phyloP scores from a whole-genome alignment of 768 basidiomycete species.

The Brasilioporus rufonigricans region DNA sequence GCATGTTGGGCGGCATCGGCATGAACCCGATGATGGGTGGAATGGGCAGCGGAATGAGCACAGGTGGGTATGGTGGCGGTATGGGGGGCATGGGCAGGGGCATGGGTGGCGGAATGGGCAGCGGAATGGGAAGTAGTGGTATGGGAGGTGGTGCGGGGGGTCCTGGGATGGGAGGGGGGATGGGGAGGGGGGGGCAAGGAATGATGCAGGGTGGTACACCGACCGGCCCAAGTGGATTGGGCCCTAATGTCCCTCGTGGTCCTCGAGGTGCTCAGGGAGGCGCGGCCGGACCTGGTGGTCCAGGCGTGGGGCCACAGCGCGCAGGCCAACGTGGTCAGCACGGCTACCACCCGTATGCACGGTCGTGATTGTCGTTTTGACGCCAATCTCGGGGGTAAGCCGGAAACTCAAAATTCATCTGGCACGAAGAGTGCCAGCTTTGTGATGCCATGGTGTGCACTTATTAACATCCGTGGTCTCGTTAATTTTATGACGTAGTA shows the following conservation, averaged over 20 bases:
- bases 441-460: slow-evolving; percentile 3
- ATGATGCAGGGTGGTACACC: slow-evolving; percentile 38
- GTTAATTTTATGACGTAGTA: slow-evolving; percentile 16
- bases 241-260: slow-evolving; percentile 62
- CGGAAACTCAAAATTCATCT: slow-evolving; percentile 15
- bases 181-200: slow-evolving; percentile 41
- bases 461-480: slow-evolving; percentile 5
- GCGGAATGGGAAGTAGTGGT: slow-evolving; percentile 38
- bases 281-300: slow-evolving; percentile 47
- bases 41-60: slow-evolving; percentile 31
- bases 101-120: slow-evolving; percentile 46
- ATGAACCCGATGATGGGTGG: slow-evolving; percentile 37
- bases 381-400: background rate
- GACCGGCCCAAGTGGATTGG: slow-evolving; percentile 42
- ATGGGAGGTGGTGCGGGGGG: slow-evolving; percentile 40
- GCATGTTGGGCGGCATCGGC: slow-evolving; percentile 43
- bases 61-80: slow-evolving; percentile 36
- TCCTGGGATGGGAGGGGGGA: slow-evolving; percentile 35
- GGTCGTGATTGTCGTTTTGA: slow-evolving; percentile 36
- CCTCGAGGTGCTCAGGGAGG: slow-evolving; percentile 59
- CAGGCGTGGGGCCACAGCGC: slow-evolving; percentile 74
- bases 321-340: slow-evolving; percentile 71
- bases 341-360: slow-evolving; percentile 82
- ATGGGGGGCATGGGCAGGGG: slow-evolving; percentile 41
- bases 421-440: slow-evolving; percentile 1